Evolutionary conservation across 306 rosid species (phyloP).

Genomic region (Macrotyloma uniflorum): DNA sequence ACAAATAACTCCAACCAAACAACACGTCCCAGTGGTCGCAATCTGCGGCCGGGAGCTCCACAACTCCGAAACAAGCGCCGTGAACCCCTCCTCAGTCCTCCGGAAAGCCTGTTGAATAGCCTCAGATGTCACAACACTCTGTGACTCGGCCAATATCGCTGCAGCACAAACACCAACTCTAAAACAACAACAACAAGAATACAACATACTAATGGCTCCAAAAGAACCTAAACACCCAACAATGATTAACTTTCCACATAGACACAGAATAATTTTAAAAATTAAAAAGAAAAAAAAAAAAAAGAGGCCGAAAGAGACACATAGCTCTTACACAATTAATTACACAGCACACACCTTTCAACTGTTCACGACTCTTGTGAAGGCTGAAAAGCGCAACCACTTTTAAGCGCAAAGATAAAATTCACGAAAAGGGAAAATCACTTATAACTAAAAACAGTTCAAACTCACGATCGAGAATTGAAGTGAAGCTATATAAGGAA

Average conservation of each 20-base stretch:
- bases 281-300: not conserved
- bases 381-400: conserved; percentile 37
- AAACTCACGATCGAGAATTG: conserved; percentile 24
- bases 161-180: conserved; percentile 43
- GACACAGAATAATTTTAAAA: not conserved
- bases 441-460: conserved; percentile 18
- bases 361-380: conserved; percentile 41
- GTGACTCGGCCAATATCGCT: conserved; percentile 60
- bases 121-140: conserved; percentile 65
- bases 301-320: not conserved
- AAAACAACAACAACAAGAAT: conserved; percentile 43
- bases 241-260: not conserved
- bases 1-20: conserved; percentile 82
- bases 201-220: conserved; percentile 48
- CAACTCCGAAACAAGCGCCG: conserved; percentile 60
- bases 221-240: conserved; percentile 18
- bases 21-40: conserved; percentile 84
- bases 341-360: conserved; percentile 22
- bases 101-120: conserved; percentile 66
- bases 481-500: not conserved
- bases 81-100: conserved; percentile 79
- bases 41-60: conserved; percentile 67
- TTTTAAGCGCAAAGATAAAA: not conserved
- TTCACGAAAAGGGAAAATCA: conserved; percentile 46
- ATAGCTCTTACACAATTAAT: not conserved